Percentiles rank a stretch among this genome's conserved stretches.
phyloP scores from a whole-genome alignment of 106 monocot genomes.

The Posidonia australis region DNA sequence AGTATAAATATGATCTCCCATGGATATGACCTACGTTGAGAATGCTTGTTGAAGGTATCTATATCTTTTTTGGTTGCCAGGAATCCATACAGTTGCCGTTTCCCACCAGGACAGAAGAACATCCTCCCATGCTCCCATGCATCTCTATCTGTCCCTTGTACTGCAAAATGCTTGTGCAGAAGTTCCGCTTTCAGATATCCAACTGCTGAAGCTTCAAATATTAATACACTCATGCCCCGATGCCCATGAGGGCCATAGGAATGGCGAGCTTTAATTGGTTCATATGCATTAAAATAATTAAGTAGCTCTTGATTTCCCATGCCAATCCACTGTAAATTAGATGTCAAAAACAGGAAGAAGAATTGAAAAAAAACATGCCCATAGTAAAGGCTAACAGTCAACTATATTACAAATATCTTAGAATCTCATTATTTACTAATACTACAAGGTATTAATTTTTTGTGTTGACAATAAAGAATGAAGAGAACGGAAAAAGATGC shows the following conservation, averaged over 20 bases:
- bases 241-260: slow-evolving; percentile 91
- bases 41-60: slow-evolving; percentile 69
- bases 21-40: slow-evolving; percentile 36
- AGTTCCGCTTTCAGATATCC: slow-evolving; percentile 91
- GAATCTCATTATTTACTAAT: neutral
- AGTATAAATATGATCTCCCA: neutral
- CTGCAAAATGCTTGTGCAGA: slow-evolving; percentile 70
- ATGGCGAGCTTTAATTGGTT: slow-evolving; percentile 67
- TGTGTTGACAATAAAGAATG: neutral
- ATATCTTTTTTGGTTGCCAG: slow-evolving; percentile 73
- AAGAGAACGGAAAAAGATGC: neutral
- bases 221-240: slow-evolving; percentile 78
- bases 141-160: slow-evolving; percentile 49
- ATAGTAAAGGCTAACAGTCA: too few species aligned
- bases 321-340: slow-evolving; percentile 52
- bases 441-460: neutral
- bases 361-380: neutral
- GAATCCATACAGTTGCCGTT: slow-evolving; percentile 90
- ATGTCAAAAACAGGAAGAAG: neutral
- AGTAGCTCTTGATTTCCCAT: slow-evolving; percentile 98
- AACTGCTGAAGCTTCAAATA: slow-evolving; percentile 71
- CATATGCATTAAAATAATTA: slow-evolving; percentile 72
- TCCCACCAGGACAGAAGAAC: slow-evolving; percentile 70
- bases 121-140: slow-evolving; percentile 48
- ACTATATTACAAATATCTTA: neutral